Conservation (phyloP, 495 filamentous ascomycete species). For the Podospora pseudoanserina region DNA sequence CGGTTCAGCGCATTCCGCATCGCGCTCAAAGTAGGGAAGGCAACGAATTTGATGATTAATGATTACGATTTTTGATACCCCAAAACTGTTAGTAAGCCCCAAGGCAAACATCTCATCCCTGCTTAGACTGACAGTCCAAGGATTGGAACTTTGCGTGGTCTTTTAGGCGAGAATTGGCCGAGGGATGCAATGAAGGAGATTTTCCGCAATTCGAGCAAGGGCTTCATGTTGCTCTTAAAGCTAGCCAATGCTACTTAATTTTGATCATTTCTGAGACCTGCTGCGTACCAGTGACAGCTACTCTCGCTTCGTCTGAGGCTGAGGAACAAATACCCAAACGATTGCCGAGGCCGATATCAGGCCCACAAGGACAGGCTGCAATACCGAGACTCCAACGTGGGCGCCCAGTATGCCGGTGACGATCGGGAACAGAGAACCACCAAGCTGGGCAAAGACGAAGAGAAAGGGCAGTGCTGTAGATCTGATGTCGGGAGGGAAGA, state of each 20-base stretch:
- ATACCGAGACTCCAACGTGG: conserved; percentile 42
- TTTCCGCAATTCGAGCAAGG: neutral
- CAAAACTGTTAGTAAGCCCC: neutral
- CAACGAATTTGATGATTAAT: neutral
- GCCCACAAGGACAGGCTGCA: conserved; percentile 50
- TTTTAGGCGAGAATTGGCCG: neutral
- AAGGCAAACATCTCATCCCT: neutral
- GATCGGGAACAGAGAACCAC: conserved; percentile 50
- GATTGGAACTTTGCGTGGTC: neutral
- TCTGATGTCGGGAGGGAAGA: conserved; percentile 43
- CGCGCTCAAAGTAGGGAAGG: neutral
- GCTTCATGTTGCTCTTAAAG: too few relatives aligned
- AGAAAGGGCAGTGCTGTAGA: conserved; percentile 41
- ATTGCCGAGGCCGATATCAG: conserved; percentile 42
- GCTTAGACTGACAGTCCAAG: neutral
- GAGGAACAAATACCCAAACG: conserved; percentile 46
- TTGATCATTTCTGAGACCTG: neutral
- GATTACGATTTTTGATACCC: neutral
- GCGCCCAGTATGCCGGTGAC: conserved; percentile 49
- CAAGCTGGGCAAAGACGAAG: conserved; percentile 49
- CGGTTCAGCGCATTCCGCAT: neutral
- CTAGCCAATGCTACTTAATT: neutral
- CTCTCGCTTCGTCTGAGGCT: neutral
- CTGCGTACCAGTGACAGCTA: neutral
- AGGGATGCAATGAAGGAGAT: neutral